Base-by-base conservation (phyloP, 1,284 basidiomycete species). In the Fomitopsis schrenkii region DNA sequence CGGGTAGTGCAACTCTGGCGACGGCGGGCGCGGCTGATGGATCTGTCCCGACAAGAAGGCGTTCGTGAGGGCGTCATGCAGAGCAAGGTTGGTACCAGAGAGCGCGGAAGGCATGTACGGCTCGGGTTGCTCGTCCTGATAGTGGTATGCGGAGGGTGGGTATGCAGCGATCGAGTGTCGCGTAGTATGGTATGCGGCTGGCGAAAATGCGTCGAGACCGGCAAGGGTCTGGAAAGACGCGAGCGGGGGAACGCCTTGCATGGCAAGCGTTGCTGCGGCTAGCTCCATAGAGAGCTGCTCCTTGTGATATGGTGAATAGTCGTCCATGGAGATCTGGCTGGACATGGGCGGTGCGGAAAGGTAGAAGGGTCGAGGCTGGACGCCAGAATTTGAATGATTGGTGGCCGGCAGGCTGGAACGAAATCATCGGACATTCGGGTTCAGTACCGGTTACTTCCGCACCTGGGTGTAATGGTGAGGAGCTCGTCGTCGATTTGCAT, bases 1-100 rank as follows among this genome's bases (percentile, higher is more conserved):
- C 2, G 54, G 42, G 17, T 38, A 56, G 17, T 60, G 50, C 50
- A 41, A 5, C 26, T 30, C 45, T 2, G 55, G 60, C 10, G 56
- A 45, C 9, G 48, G 46, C 26, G 48, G 56, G n/a, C 50, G 57
- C 26, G 38, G 56, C 40, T 41, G 58, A 3, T 42, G 50, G 36
- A 58, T 12, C 30, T 52, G 42, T 15, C 54, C 40, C 17, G 59
- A 36, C 22, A 57, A n/a, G 55, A 45, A 56, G 19, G 53, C 53
- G 36, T 50, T 52, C 8, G 52, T 45, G 53, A 58, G 42, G 14
- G 61, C 61, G 44, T 60, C 53, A 26, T 58, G 61, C 38, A 55
- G 22, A 26, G 60, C 45, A 38, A 62, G 50, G 26, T 58, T 56
- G 44, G 36, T 40, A 35, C 55, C 46, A 9, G 54, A 44, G 26